Evolutionary conservation across 2,329 filamentous ascomycete species (phyloP), one percentile per base, ranked within the genome.

Genomic region (Alternaria viburni): DNA sequence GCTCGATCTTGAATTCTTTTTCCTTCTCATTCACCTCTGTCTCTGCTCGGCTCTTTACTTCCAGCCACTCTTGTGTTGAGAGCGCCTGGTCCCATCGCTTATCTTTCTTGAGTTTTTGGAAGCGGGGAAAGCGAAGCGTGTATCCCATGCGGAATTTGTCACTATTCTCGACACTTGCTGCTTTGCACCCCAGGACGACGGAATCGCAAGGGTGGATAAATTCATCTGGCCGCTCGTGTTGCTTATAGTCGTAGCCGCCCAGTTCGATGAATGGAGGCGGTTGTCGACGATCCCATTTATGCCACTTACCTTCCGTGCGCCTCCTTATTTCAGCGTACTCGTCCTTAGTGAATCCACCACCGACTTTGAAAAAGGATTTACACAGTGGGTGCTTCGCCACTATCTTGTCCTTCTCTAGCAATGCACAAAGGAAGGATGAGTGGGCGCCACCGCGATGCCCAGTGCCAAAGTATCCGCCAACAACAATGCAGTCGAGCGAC

Each of bases 351-450:
- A 98, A 94, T 0, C 96, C 96, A 57, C 96, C 96, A n/a, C 96
- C 96, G 15, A 99, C 96, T 79, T 96, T 97, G 85, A 94, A 97
- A 82, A 99, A 97, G n/a, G 93, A 97, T 72, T 90, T 92, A 74
- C 90, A 96, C 78, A 93, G 93, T 80, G 92, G 90, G 0, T 89
- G 86, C 65, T 89, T 86, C 6, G 79, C 83, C 23, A 80, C 80
- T 36, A 85, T 82, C 32, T 91, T 85, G 64, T 90, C 87, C 68
- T 91, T 87, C 55, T 93, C 89, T 1, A 93, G 87, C 9, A 99
- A 83, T 1, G 94, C 96, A 74, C 95, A 97, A n/a, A 99, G 79
- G 75, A 95, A 99, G 65, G 90, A 96, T 1, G 93, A 93, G 5
- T 97, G 83, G 2, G 82, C 88, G 44, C 95, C 96, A 52, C 96